A percentile compares a stretch with the other conserved stretches of the same genome.
These are phyloP conservation scores for Carnegiea gigantea DNA, from an alignment of 179 eudicot genomes.

Conservation along the genomic window DNA sequence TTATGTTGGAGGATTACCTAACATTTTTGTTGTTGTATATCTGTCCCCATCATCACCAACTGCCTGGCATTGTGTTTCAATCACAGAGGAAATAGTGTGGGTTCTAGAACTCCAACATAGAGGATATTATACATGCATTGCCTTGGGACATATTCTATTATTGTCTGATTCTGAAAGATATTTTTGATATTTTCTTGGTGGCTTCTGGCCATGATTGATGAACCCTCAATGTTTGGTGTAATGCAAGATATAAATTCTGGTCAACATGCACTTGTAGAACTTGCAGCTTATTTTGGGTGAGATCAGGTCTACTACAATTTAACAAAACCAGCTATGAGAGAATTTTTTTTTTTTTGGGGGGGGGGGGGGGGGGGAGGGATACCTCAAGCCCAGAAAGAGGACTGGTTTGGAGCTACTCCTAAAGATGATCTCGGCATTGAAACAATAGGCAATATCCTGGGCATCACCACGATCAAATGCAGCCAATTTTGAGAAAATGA, in stretches of 20 bases:
- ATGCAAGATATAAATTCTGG: constrained; percentile 20
- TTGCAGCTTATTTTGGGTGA: neutral
- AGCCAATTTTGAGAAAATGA: neutral
- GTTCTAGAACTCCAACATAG: constrained; percentile 6
- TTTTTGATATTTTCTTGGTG: constrained; percentile 8
- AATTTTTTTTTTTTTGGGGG: no score
- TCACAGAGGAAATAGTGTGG: constrained; percentile 18
- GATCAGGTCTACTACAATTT: neutral
- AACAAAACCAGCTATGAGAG: no score
- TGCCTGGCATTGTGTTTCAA: neutral
- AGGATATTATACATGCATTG: neutral
- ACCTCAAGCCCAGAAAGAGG: neutral
- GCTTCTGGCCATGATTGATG: neutral
- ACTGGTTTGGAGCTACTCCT: no score
- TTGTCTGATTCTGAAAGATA: neutral
- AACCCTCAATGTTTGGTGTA: constrained; percentile 14
- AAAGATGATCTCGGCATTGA: neutral
- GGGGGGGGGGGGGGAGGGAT: neutral
- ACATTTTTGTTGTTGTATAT: constrained; percentile 14
- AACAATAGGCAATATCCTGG: neutral
- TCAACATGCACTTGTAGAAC: neutral
- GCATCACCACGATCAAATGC: no score
- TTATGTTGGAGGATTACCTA: constrained; percentile 26
- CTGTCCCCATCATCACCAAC: constrained; percentile 17
- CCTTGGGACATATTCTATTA: neutral